Percentiles rank a stretch among this genome's conserved stretches.
These are phyloP conservation scores for Colletotrichum euphorbiae DNA, from an alignment of 2,329 filamentous ascomycete genomes.

Conservation along the genomic window DNA sequence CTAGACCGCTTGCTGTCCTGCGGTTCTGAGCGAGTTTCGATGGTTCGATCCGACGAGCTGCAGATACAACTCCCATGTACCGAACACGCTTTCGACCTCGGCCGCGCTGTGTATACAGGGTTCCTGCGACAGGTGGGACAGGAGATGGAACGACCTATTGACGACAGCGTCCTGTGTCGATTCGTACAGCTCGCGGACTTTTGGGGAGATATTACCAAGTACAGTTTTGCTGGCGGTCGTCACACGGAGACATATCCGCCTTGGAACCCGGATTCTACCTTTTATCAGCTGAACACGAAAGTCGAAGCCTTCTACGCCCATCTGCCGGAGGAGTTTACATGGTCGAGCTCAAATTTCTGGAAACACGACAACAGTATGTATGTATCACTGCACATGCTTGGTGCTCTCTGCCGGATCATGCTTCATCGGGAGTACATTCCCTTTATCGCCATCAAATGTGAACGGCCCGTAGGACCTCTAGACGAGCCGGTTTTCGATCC, in stretches of 20 bases:
- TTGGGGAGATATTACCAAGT: constrained; percentile 69
- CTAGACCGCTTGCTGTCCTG: constrained; percentile 77
- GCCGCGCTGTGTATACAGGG: constrained; percentile 66
- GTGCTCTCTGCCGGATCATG: constrained; percentile 74
- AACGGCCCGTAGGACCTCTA: constrained; percentile 64
- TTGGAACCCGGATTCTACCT: constrained; percentile 68
- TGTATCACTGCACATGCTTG: constrained; percentile 74
- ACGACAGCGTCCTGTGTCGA: constrained; percentile 62
- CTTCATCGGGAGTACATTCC: constrained; percentile 77
- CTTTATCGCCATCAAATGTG: constrained; percentile 70
- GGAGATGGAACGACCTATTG: constrained; percentile 43
- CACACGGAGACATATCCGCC: constrained; percentile 63
- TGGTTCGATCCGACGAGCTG: constrained; percentile 69
- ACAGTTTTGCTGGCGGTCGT: constrained; percentile 64
- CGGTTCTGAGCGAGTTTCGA: constrained; percentile 70
- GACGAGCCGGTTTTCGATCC: constrained; percentile 67
- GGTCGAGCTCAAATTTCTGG: constrained; percentile 71
- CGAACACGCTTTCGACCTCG: constrained; percentile 73
- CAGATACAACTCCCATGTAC: constrained; percentile 76
- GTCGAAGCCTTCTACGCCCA: constrained; percentile 63
- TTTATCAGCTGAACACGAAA: constrained; percentile 63
- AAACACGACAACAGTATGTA: constrained; percentile 76
- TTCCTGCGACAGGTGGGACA: constrained; percentile 52
- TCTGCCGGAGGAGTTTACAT: constrained; percentile 48
- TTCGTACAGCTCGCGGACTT: constrained; percentile 70